These are phyloP conservation scores for Fraxinus greggii DNA, from an alignment of 305 asterid genomes.

Conservation along the genomic window DNA sequence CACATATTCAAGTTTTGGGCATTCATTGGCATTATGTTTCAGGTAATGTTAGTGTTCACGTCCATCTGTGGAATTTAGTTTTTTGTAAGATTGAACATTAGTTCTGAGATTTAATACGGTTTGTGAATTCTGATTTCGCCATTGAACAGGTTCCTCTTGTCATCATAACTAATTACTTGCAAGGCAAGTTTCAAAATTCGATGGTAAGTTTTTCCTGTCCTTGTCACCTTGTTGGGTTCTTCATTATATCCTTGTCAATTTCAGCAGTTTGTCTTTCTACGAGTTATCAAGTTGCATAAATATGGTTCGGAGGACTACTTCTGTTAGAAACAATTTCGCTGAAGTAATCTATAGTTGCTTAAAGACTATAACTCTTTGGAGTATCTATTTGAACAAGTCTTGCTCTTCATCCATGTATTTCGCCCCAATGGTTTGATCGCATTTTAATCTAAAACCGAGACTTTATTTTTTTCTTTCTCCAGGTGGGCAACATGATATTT, in stretches of 20 bases:
- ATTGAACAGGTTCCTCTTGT: conserved; percentile 81
- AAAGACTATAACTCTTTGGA: background rate
- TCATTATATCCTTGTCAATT: background rate
- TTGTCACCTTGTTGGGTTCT: background rate
- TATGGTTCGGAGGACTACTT: background rate
- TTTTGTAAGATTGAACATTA: background rate
- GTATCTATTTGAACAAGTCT: background rate
- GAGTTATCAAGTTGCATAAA: background rate
- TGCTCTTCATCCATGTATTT: background rate
- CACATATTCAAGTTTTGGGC: conserved; percentile 97
- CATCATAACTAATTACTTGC: conserved; percentile 74
- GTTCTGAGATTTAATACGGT: background rate
- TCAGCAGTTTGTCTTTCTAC: background rate
- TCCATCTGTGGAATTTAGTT: background rate
- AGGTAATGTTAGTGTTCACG: conserved; percentile 45
- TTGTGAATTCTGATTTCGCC: background rate
- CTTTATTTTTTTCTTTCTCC: background rate
- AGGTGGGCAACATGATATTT: conserved; percentile 97
- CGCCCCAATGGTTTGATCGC: background rate
- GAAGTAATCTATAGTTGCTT: background rate
- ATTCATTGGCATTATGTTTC: conserved; percentile 84
- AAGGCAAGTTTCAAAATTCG: conserved; percentile 76
- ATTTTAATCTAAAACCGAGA: background rate
- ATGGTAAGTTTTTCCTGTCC: conserved; percentile 51
- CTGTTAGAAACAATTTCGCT: background rate